Conservation (phyloP, 139 green algal genomes). For the Chlorella sp. region DNA sequence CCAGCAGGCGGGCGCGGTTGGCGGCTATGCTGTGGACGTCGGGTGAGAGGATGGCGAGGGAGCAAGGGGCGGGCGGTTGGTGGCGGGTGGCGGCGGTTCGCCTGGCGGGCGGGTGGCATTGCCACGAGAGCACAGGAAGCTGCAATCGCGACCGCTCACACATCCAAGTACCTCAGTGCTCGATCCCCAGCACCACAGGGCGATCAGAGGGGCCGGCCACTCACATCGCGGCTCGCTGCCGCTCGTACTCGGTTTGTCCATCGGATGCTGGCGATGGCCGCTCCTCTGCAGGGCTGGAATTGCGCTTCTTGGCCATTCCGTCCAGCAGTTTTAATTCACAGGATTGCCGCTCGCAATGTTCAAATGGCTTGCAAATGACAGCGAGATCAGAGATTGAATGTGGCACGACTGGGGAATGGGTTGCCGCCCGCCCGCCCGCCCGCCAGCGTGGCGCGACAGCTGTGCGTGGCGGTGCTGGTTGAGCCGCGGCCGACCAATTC, state of each 20-base stretch:
- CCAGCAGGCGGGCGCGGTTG: constrained; percentile 27
- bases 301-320: neutral
- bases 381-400: neutral
- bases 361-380: too few relatives aligned
- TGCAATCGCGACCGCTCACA: neutral
- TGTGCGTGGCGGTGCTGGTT: too few relatives aligned
- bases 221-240: neutral
- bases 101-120: neutral
- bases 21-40: constrained; percentile 23
- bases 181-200: neutral
- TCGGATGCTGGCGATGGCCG: neutral
- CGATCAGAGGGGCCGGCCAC: neutral
- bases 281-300: neutral
- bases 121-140: neutral
- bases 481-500: too few relatives aligned
- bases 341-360: too few relatives aligned
- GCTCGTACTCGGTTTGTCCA: neutral
- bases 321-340: neutral
- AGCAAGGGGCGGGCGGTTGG: neutral
- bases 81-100: neutral
- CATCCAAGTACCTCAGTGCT: neutral
- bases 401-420: neutral
- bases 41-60: neutral
- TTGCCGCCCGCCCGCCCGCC: neutral
- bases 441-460: too few relatives aligned